These are phyloP conservation scores for Thuja plicata DNA, from an alignment of 83 land plant genomes.

Conservation along the genomic window DNA sequence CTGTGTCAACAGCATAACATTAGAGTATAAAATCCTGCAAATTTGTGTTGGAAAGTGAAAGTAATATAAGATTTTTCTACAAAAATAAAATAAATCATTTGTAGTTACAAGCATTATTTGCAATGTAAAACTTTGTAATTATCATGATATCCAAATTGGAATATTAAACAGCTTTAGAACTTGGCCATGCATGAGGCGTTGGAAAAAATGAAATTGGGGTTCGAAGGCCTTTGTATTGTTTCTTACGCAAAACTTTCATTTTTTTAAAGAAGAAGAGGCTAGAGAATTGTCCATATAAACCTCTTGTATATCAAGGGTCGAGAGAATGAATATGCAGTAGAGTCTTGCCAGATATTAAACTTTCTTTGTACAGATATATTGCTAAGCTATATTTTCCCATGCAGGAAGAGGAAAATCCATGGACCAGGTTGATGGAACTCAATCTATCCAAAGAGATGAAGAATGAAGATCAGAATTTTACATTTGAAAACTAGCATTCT, in stretches of 20 bases:
- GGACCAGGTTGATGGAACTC: conserved; percentile 13
- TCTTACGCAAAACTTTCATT: background rate
- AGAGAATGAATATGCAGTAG: background rate
- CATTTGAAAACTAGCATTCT: background rate
- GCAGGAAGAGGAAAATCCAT: conserved; percentile 11
- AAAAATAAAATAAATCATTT: background rate
- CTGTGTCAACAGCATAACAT: background rate
- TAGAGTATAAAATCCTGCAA: background rate
- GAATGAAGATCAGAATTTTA: background rate
- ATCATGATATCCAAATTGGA: background rate
- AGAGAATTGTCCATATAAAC: background rate
- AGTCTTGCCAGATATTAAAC: background rate
- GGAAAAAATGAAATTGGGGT: background rate
- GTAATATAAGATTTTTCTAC: background rate
- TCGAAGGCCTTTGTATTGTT: background rate
- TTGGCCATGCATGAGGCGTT: background rate
- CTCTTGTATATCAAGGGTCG: background rate
- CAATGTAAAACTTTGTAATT: background rate
- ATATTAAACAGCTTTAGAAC: background rate
- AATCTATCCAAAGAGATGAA: conserved; percentile 3
- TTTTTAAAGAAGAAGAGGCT: background rate
- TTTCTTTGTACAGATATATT: background rate
- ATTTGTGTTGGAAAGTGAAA: background rate
- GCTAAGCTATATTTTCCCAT: background rate
- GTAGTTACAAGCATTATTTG: background rate